Conservation (phyloP, 2,329 filamentous ascomycete species). For the Aureobasidium lini region DNA sequence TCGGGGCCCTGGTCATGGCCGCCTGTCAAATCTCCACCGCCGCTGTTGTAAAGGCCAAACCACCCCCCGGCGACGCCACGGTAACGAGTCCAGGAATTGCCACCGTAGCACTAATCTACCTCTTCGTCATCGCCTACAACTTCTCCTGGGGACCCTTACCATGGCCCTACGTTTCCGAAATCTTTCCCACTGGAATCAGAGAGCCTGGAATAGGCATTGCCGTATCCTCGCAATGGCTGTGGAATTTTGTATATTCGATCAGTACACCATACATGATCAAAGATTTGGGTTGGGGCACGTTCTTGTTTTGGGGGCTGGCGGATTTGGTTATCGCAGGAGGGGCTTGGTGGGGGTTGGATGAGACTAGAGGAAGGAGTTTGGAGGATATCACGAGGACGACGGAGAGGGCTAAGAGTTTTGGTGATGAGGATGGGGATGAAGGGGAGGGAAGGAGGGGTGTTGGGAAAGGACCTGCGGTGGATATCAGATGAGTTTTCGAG, state of each 20-base stretch:
- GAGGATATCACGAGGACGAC: conserved; percentile 26
- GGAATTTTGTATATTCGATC: conserved; percentile 36
- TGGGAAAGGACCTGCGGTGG: not conserved
- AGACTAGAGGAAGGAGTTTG: conserved; percentile 30
- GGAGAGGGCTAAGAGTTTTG: conserved; percentile 4
- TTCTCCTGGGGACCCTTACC: conserved; percentile 44
- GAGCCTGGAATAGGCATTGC: conserved; percentile 45
- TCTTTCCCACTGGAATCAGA: conserved; percentile 46
- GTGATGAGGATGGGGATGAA: not conserved
- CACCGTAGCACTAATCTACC: conserved; percentile 48
- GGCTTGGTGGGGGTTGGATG: conserved; percentile 32
- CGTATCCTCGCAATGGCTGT: conserved; percentile 45
- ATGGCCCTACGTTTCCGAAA: conserved; percentile 44
- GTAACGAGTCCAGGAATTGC: conserved; percentile 36
- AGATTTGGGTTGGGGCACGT: conserved; percentile 41
- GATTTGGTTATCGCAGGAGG: conserved; percentile 36
- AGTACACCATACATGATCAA: conserved; percentile 45
- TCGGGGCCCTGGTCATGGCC: conserved; percentile 29
- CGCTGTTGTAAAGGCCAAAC: conserved; percentile 24
- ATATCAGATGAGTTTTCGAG: not conserved
- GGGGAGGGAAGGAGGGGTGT: not conserved
- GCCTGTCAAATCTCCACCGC: conserved; percentile 28
- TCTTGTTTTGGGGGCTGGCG: conserved; percentile 41
- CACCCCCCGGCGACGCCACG: conserved; percentile 20
- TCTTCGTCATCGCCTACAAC: conserved; percentile 48